phyloP scores from a whole-genome alignment of 2,329 filamentous ascomycete species.

The Coniochaeta hoffmannii region DNA sequence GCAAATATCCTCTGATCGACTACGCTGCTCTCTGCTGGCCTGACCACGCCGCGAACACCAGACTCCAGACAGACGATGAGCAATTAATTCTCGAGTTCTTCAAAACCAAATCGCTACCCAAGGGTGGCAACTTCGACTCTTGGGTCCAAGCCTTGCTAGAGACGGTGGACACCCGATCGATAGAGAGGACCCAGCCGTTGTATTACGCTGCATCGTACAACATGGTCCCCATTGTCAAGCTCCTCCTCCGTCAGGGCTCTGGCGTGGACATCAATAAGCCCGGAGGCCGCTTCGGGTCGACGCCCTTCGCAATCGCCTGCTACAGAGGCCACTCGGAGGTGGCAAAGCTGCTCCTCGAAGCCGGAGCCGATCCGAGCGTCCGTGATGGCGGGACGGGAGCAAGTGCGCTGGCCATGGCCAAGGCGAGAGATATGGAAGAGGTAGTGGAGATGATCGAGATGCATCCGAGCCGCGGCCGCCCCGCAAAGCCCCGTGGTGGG shows the following conservation, averaged over 20 bases:
- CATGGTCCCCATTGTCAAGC: constrained; percentile 13
- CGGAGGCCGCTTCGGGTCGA: constrained; percentile 14
- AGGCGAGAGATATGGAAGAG: neutral
- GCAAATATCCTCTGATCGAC: constrained; percentile 9
- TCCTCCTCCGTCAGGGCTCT: constrained; percentile 12
- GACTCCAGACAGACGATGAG: constrained; percentile 9
- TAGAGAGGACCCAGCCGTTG: constrained; percentile 12
- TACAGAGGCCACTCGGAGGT: constrained; percentile 12
- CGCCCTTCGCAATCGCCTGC: constrained; percentile 15
- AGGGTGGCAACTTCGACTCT: constrained; percentile 14
- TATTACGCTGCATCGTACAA: constrained; percentile 20
- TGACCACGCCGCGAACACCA: constrained; percentile 12
- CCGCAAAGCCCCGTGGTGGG: neutral
- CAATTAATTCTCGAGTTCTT: constrained; percentile 14
- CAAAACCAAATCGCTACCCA: constrained; percentile 9
- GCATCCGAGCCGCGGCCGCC: neutral
- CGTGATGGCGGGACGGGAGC: neutral
- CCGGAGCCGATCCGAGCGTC: constrained; percentile 14
- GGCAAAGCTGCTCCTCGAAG: constrained; percentile 15
- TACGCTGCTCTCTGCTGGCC: constrained; percentile 14
- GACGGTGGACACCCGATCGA: constrained; percentile 3
- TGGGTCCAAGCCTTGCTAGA: constrained; percentile 16
- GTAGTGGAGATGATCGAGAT: neutral
- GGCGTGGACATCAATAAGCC: constrained; percentile 11
- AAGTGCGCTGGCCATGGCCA: neutral